Evolutionary conservation across 2,329 filamentous ascomycete species (phyloP).

Genomic region (Colletotrichum noveboracense): DNA sequence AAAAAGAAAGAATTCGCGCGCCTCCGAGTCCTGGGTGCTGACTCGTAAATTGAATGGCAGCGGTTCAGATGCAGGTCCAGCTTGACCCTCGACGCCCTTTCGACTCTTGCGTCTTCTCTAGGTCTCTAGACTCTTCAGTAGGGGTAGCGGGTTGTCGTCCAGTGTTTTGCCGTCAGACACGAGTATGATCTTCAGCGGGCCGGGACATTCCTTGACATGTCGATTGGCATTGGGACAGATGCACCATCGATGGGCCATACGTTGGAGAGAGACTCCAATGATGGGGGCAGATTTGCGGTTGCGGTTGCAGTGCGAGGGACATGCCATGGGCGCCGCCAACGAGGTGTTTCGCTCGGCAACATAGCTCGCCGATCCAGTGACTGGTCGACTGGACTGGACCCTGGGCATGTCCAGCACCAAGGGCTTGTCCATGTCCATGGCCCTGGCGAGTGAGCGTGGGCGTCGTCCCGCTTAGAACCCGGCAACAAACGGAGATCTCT

Average conservation of each 20-base stretch:
- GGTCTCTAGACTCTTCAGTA: not conserved
- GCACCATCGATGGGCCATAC: not conserved
- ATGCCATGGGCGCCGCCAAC: not conserved
- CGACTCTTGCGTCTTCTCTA: not conserved
- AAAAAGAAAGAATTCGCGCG: not conserved
- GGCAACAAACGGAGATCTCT: constrained; percentile 16
- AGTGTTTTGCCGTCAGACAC: constrained; percentile 5
- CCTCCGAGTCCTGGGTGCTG: not conserved
- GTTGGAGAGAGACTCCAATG: not conserved
- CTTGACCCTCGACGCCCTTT: not conserved
- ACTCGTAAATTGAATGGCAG: not conserved
- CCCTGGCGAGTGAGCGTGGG: not conserved
- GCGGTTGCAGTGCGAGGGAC: not conserved
- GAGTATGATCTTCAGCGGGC: constrained; percentile 17
- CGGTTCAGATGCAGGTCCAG: not conserved
- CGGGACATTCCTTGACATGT: constrained; percentile 13
- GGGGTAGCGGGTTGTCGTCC: not conserved
- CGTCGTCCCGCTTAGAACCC: not conserved
- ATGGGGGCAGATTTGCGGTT: not conserved
- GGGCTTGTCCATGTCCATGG: not conserved
- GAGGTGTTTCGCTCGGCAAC: not conserved
- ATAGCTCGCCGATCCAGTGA: not conserved
- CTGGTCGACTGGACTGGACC: not conserved
- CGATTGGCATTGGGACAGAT: not conserved
- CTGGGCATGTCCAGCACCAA: not conserved